Percentiles rank a stretch among this genome's conserved stretches.
Conservation (phyloP, 805 yeast genomes). For the Cyberlindnera subsufficiens region DNA sequence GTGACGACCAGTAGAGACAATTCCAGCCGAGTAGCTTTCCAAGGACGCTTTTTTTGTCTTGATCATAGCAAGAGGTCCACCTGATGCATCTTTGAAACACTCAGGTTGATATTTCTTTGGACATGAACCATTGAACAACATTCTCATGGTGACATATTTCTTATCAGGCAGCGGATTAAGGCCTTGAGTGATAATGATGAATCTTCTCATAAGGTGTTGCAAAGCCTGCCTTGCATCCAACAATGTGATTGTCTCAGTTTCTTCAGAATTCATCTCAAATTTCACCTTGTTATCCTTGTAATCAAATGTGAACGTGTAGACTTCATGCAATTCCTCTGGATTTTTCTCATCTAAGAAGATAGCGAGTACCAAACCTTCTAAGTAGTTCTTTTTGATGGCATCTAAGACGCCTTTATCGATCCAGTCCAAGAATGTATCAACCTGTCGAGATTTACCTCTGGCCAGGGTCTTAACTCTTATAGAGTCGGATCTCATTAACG, state of each 20-base stretch:
- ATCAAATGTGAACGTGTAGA: constrained; percentile 42
- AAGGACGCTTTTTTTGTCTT: constrained; percentile 13
- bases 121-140: constrained; percentile 42
- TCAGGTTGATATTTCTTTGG: constrained; percentile 46
- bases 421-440: constrained; percentile 48
- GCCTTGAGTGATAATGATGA: constrained; percentile 48
- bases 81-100: constrained; percentile 38
- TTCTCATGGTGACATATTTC: constrained; percentile 41
- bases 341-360: constrained; percentile 36
- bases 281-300: constrained; percentile 30
- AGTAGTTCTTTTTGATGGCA: constrained; percentile 35
- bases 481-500: constrained; percentile 27
- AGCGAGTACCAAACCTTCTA: constrained; percentile 41
- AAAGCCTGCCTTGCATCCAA: constrained; percentile 37
- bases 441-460: constrained; percentile 40
- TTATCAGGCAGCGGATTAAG: constrained; percentile 45
- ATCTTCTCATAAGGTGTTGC: constrained; percentile 43
- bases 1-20: constrained; percentile 27
- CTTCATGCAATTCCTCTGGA: constrained; percentile 41
- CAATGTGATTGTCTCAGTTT: constrained; percentile 13
- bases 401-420: constrained; percentile 44
- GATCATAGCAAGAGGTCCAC: constrained; percentile 29
- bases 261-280: constrained; percentile 18
- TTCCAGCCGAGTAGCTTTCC: constrained; percentile 22
- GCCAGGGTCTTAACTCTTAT: constrained; percentile 43